A percentile compares a stretch with the other conserved stretches of the same genome.
Conservation (phyloP, 116 monocot species). For the Phalaenopsis hybrid region DNA sequence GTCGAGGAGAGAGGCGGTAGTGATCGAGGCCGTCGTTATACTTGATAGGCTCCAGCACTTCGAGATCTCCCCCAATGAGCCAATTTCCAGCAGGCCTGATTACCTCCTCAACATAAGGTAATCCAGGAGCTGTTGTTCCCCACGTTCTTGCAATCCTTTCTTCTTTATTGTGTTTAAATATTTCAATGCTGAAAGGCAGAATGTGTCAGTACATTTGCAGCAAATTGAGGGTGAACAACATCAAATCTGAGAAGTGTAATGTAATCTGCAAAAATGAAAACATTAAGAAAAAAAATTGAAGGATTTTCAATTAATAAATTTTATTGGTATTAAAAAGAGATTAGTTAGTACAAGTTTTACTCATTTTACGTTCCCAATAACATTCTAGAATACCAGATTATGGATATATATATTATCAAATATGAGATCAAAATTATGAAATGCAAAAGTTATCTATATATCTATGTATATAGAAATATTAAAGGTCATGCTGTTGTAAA, state of each 20-base stretch:
- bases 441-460: no score
- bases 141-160: conserved; percentile 97
- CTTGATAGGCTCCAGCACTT: conserved; percentile 89
- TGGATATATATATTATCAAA: no score
- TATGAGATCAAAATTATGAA: no score
- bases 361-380: no score
- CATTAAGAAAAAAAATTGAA: not conserved
- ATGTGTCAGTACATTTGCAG: not conserved
- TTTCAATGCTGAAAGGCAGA: conserved; percentile 48
- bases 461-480: not conserved
- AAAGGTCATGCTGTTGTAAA: no score
- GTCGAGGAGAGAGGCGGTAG: conserved; percentile 79
- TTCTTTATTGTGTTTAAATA: conserved; percentile 96
- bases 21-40: conserved; percentile 95
- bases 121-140: conserved; percentile 86
- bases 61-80: conserved; percentile 90
- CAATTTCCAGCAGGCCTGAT: conserved; percentile 80
- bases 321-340: not conserved
- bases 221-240: conserved; percentile 4
- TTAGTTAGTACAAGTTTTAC: no score
- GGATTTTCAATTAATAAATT: not conserved
- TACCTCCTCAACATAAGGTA: conserved; percentile 88
- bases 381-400: not conserved
- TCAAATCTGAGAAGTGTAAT: not conserved
- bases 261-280: no score